phyloP scores from a whole-genome alignment of 2,329 filamentous ascomycete species.

The Penicillium hesseltinei region DNA sequence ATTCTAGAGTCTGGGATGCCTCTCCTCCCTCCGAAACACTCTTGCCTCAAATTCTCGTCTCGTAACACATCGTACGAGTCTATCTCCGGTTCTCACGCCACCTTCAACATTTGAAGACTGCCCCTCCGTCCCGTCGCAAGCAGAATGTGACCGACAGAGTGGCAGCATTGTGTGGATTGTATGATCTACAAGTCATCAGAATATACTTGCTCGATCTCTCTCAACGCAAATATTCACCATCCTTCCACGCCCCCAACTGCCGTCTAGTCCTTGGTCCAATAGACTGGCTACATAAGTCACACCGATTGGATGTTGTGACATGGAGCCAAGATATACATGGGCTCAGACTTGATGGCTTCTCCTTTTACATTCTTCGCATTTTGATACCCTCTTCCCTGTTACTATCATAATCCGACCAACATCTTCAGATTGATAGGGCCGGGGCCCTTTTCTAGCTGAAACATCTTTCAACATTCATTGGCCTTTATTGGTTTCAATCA shows the following conservation, averaged over 20 bases:
- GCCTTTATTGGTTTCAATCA: not conserved
- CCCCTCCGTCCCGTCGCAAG: not conserved
- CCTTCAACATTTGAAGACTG: not conserved
- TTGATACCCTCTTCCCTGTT: not conserved
- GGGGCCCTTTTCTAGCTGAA: not conserved
- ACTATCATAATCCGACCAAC: not conserved
- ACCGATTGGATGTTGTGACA: not conserved
- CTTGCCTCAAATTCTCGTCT: not conserved
- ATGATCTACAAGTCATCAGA: not conserved
- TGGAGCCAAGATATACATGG: not conserved
- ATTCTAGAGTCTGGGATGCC: not conserved
- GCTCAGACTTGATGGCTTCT: not conserved
- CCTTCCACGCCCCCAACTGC: not conserved
- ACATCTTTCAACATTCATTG: not conserved
- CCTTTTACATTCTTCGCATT: not conserved
- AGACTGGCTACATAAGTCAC: not conserved
- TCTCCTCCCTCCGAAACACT: not conserved
- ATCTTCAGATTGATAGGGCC: slow-evolving; percentile 8
- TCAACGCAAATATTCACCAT: not conserved
- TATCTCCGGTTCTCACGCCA: not conserved
- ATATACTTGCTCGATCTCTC: not conserved
- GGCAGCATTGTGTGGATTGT: not conserved
- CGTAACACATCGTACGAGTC: not conserved
- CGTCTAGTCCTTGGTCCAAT: not conserved
- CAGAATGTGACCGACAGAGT: not conserved